Base-by-base conservation (phyloP, 2,329 filamentous ascomycete species). In the Colletotrichum destructivum region DNA sequence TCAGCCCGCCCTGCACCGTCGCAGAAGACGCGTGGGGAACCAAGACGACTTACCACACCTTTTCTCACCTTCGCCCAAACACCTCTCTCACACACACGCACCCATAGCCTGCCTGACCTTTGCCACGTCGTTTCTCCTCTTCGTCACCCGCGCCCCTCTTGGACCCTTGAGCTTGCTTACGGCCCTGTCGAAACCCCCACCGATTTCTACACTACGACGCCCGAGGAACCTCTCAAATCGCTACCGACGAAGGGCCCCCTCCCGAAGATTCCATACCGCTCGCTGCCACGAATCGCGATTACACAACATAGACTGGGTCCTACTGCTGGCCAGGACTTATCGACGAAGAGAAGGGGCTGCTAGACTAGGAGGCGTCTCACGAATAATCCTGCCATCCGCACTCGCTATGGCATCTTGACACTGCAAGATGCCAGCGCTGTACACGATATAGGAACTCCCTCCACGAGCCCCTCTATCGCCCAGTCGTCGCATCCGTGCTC, bases 81-180 rank as follows among this genome's bases (percentile, higher is more conserved):
- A 44, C n/a, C 23, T 51, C 62, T 8, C 21, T 38, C 16, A 40
- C 54, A 23, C 35, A 23, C 57, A 18, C 63, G 46, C 52, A 57
- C 42, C 26, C 38, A 18, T 21, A 69, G 52, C 65, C 65, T 69
- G 52, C 69, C 65, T 69, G 65, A 62, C 52, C 51, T 54, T 64
- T 49, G 65, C 65, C 65, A 69, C 69, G 69, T 61, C 54, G 59
- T 60, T 64, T 69, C 57, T 60, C 18, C 52, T 59, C 69, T 18
- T 69, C 54, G 47, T 69, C 65, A 56, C 54, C 59, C 51, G 65
- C 52, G 47, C 42, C 46, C 59, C 60, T 69, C 54, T 42, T 35
- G 60, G 46, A 64, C 31, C 59, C 59, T 60, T 42, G 46, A 23
- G 59, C 54, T 64, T 62, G 46, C 59, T 26, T 35, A 15, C 66